Evolutionary conservation across 306 rosid genomes (phyloP).

Genomic region (Castanea sativa): DNA sequence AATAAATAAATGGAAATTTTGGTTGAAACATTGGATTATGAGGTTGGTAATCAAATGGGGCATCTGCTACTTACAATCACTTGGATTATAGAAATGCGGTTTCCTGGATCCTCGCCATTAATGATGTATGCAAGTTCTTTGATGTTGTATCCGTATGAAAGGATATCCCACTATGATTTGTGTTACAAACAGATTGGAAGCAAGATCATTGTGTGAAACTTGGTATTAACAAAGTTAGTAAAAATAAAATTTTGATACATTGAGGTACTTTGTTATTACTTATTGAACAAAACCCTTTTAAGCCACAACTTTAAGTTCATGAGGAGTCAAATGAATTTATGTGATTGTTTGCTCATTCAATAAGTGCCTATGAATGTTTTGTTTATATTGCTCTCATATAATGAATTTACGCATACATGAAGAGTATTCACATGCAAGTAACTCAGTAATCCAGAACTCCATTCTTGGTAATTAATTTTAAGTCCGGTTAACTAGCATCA

Average conservation of each 20-base stretch:
- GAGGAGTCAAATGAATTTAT: too few relatives aligned
- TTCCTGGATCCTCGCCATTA: conserved; percentile 35
- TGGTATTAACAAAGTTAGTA: background rate
- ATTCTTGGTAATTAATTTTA: too few relatives aligned
- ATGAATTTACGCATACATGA: too few relatives aligned
- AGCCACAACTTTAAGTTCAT: background rate
- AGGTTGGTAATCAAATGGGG: background rate
- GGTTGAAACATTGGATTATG: background rate
- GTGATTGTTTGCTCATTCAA: too few relatives aligned
- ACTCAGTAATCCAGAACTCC: too few relatives aligned
- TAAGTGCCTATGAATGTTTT: too few relatives aligned
- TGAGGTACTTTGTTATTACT: background rate
- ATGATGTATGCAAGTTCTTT: conserved; percentile 26
- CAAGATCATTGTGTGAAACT: background rate
- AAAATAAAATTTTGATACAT: background rate
- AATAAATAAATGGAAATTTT: background rate
- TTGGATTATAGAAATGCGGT: conserved; percentile 46
- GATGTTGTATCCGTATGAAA: conserved; percentile 18
- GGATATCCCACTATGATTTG: conserved; percentile 52
- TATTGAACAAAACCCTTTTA: background rate
- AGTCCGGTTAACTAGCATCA: too few relatives aligned
- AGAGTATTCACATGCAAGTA: too few relatives aligned
- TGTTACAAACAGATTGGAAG: background rate
- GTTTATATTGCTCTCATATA: too few relatives aligned
- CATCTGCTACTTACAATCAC: conserved; percentile 28